These are phyloP conservation scores for Stylosanthes scabra DNA, from an alignment of 331 rosid genomes.

Conservation along the genomic window DNA sequence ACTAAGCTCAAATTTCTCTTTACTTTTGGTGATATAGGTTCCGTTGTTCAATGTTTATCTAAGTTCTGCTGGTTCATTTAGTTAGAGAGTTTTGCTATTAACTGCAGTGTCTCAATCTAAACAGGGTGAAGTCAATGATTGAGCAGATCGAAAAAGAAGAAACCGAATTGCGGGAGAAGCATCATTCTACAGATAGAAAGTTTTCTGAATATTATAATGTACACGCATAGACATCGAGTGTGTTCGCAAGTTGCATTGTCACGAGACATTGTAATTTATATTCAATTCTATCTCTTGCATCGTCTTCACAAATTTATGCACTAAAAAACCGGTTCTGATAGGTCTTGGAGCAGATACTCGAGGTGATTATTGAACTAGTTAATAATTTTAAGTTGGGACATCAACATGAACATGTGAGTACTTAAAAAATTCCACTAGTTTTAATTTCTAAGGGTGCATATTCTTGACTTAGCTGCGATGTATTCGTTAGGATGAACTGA, in stretches of 20 bases:
- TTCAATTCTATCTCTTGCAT: not conserved
- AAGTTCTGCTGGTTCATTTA: too few species aligned
- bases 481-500: constrained; percentile 74
- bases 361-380: constrained; percentile 82
- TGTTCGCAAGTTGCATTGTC: not conserved
- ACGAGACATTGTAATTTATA: not conserved
- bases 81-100: not conserved
- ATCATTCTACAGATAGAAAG: constrained; percentile 82
- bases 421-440: constrained; percentile 30
- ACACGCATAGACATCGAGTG: constrained; percentile 39
- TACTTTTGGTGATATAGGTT: too few species aligned
- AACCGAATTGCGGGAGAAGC: constrained; percentile 80
- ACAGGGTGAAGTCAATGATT: constrained; percentile 84
- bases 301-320: constrained; percentile 10
- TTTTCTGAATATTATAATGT: constrained; percentile 91
- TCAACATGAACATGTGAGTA: constrained; percentile 83
- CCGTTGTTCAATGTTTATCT: too few species aligned
- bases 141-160: constrained; percentile 94
- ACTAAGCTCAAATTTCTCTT: too few species aligned
- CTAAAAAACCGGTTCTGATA: constrained; percentile 41
- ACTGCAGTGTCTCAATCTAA: constrained; percentile 32
- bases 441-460: constrained; percentile 15
- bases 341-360: constrained; percentile 97
- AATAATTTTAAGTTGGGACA: constrained; percentile 92
- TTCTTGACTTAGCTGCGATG: constrained; percentile 13